Conservation (phyloP, 495 filamentous ascomycete species). For the Xylaria castorea region DNA sequence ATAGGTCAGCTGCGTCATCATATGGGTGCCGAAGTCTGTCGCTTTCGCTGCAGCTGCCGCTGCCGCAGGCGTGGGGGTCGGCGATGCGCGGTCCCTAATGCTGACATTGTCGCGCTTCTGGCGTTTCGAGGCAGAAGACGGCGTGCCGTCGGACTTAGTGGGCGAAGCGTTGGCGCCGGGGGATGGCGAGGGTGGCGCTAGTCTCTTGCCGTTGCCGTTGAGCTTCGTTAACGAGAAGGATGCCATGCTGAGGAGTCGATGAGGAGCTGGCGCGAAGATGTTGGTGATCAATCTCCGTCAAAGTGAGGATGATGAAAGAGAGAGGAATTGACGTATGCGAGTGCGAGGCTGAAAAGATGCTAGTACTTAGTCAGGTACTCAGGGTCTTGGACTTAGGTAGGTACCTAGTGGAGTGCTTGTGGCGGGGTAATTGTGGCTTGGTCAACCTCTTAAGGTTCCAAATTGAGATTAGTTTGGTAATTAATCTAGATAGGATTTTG, state of each 20-base stretch:
- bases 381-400: too few species aligned
- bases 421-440: slow-evolving; percentile 10
- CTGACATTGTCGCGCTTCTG: slow-evolving; percentile 40
- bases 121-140: slow-evolving; percentile 33
- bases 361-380: background rate
- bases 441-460: background rate
- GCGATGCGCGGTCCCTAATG: slow-evolving; percentile 42
- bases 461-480: background rate
- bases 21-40: slow-evolving; percentile 78
- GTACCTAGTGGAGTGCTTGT: background rate
- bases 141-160: slow-evolving; percentile 33
- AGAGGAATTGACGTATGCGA: slow-evolving; percentile 20
- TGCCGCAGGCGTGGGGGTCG: slow-evolving; percentile 53
- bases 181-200: slow-evolving; percentile 29
- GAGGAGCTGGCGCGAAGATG: slow-evolving; percentile 18
- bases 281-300: slow-evolving; percentile 29
- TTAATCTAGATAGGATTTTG: background rate
- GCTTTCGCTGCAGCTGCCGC: slow-evolving; percentile 65
- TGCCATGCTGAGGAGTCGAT: background rate
- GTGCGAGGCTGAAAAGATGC: slow-evolving; percentile 33
- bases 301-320: slow-evolving; percentile 31
- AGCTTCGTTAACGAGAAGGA: slow-evolving; percentile 31
- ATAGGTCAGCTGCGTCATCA: slow-evolving; percentile 84
- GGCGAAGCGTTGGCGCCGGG: slow-evolving; percentile 26
- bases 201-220: slow-evolving; percentile 32